Percentiles rank a stretch among this genome's conserved stretches.
phyloP scores from a whole-genome alignment of 202 grass and related monocot species.

The Eragrostis tef region DNA sequence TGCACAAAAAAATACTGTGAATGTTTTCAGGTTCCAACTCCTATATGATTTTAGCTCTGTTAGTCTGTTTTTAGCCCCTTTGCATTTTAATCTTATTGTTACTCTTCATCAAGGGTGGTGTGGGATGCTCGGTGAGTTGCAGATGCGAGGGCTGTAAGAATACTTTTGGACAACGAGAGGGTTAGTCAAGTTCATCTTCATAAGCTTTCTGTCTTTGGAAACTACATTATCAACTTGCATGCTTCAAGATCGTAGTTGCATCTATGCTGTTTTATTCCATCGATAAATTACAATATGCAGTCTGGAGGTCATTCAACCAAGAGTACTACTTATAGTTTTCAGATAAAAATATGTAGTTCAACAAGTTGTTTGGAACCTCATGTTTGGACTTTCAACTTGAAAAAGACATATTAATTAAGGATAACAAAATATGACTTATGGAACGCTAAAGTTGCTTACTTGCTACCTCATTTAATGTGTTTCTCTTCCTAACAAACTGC shows the following conservation, averaged over 20 bases:
- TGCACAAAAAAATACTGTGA: too few species aligned
- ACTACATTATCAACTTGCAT: too few species aligned
- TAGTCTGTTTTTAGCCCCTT: neutral
- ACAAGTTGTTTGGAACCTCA: slow-evolving; percentile 2
- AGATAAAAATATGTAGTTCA: slow-evolving; percentile 21
- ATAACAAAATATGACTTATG: neutral
- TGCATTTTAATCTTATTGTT: slow-evolving; percentile 50
- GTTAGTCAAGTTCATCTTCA: too few species aligned
- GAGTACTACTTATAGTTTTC: slow-evolving; percentile 16
- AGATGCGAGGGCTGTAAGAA: slow-evolving; percentile 93
- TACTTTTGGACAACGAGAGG: too few species aligned
- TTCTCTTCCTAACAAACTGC: too few species aligned
- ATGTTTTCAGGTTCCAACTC: too few species aligned
- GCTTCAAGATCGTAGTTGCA: too few species aligned
- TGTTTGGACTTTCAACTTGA: slow-evolving; percentile 28
- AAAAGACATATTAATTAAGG: slow-evolving; percentile 25
- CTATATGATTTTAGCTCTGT: neutral
- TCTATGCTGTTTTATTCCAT: too few species aligned
- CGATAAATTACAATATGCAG: slow-evolving; percentile 21
- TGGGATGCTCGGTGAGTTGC: slow-evolving; percentile 88
- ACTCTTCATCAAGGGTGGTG: slow-evolving; percentile 73
- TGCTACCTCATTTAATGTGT: too few species aligned
- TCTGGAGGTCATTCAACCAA: slow-evolving; percentile 29
- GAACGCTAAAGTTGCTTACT: too few species aligned
- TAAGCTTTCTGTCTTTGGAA: too few species aligned